Evolutionary conservation across 805 yeast genomes (phyloP).

Genomic region (Metschnikowia gelsemii): DNA sequence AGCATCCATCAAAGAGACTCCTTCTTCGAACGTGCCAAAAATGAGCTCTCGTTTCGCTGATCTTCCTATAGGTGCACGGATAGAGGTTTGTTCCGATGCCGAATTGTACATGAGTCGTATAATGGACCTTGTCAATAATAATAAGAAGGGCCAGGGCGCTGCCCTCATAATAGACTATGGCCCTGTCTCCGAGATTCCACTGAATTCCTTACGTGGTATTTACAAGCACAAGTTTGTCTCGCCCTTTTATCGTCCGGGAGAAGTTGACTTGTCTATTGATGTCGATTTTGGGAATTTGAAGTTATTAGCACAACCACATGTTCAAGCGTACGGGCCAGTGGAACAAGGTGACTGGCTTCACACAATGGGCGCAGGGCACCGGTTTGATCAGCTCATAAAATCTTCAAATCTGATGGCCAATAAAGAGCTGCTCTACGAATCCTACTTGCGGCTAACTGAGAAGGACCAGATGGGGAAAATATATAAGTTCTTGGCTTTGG

Average conservation of each 20-base stretch:
- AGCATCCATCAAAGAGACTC: constrained; percentile 57
- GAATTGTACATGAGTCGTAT: constrained; percentile 57
- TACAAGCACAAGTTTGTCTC: constrained; percentile 68
- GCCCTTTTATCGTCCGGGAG: constrained; percentile 75
- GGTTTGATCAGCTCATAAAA: constrained; percentile 59
- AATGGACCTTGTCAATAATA: constrained; percentile 43
- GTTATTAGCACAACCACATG: constrained; percentile 20
- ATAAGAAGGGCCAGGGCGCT: constrained; percentile 49
- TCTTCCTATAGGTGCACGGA: constrained; percentile 55
- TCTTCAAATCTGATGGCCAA: constrained; percentile 39
- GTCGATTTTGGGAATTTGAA: constrained; percentile 71
- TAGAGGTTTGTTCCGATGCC: constrained; percentile 77
- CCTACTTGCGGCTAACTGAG: constrained; percentile 64
- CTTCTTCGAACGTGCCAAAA: constrained; percentile 57
- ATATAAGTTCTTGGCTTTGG: constrained; percentile 67
- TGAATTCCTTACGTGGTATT: constrained; percentile 73
- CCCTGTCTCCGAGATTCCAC: constrained; percentile 57
- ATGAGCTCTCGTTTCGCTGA: constrained; percentile 48
- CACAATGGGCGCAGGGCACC: constrained; percentile 68
- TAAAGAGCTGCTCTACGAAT: constrained; percentile 51
- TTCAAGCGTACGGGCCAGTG: constrained; percentile 52
- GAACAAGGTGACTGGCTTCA: constrained; percentile 82
- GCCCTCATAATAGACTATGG: constrained; percentile 81
- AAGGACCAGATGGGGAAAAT: constrained; percentile 72
- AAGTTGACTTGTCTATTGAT: constrained; percentile 78